phyloP scores from a whole-genome alignment of 257 asterid genomes.

The Ophiorrhiza pumila region DNA sequence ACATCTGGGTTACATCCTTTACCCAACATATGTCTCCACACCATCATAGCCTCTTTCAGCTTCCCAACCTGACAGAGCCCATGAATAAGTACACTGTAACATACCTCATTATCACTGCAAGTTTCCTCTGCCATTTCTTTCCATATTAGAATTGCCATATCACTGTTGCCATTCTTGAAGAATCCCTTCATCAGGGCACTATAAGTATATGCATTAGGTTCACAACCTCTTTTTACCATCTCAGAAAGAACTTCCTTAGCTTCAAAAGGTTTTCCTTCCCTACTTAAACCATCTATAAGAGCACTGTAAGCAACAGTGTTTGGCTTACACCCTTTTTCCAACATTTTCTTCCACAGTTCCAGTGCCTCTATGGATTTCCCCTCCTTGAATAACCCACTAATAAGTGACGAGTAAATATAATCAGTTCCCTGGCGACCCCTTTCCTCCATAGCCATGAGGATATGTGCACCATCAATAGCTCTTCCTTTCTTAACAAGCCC shows the following conservation, averaged over 20 bases:
- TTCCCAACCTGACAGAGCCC: constrained; percentile 77
- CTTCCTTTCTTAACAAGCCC: constrained; percentile 76
- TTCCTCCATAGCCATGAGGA: constrained; percentile 65
- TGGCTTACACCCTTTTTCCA: constrained; percentile 58
- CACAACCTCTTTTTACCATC: constrained; percentile 55
- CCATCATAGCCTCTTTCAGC: constrained; percentile 64
- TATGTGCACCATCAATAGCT: constrained; percentile 55
- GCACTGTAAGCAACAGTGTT: constrained; percentile 75
- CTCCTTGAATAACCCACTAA: constrained; percentile 81
- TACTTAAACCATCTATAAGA: constrained; percentile 82
- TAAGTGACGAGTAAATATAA: constrained; percentile 69
- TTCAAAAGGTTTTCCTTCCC: constrained; percentile 55
- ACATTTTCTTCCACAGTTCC: constrained; percentile 58
- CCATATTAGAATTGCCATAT: constrained; percentile 70
- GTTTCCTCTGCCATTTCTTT: constrained; percentile 55
- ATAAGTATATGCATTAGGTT: constrained; percentile 69
- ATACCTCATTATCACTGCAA: constrained; percentile 49
- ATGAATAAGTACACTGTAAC: constrained; percentile 70
- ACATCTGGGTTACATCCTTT: constrained; percentile 71
- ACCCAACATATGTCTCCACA: constrained; percentile 72
- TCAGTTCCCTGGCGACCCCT: constrained; percentile 57
- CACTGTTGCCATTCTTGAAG: constrained; percentile 59
- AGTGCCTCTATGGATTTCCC: constrained; percentile 62
- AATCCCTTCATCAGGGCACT: constrained; percentile 85
- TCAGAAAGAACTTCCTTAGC: constrained; percentile 54